Conservation (phyloP, 75 land plant genomes). For the Chamaecyparis obtusa region DNA sequence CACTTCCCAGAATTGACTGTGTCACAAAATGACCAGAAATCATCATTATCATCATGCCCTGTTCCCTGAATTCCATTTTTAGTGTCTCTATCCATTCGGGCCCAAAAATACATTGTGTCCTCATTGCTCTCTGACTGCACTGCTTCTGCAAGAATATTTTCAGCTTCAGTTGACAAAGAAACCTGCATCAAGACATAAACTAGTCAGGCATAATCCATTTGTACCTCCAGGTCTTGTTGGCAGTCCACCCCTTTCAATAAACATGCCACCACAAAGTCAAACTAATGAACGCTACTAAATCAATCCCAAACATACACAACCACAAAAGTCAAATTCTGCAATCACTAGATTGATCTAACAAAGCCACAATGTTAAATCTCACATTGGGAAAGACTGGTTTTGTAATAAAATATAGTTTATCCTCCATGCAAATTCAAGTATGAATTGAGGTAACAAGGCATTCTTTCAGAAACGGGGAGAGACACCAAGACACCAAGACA, state of each 20-base stretch:
- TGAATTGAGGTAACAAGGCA: background rate
- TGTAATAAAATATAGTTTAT: background rate
- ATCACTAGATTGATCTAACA: background rate
- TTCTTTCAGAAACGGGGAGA: background rate
- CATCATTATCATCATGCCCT: constrained; percentile 19
- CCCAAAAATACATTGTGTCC: constrained; percentile 94
- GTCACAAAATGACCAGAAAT: constrained; percentile 91
- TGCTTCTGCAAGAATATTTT: constrained; percentile 49
- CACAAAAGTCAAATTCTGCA: background rate
- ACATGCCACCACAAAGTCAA: background rate
- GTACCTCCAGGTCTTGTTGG: background rate
- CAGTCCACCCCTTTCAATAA: background rate
- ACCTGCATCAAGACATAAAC: constrained; percentile 44
- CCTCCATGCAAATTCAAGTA: background rate
- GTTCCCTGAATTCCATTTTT: background rate
- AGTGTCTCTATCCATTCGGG: constrained; percentile 32
- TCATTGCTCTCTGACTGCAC: constrained; percentile 46
- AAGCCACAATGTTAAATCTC: background rate
- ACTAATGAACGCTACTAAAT: background rate
- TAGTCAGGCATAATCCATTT: background rate
- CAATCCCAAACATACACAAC: background rate
- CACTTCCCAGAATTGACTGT: constrained; percentile 74
- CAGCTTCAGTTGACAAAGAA: constrained; percentile 75
- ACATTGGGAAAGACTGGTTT: background rate
- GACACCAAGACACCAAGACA: background rate